Evolutionary conservation across 2,329 filamentous ascomycete species (phyloP).

Genomic region (Xylariaceae sp.): DNA sequence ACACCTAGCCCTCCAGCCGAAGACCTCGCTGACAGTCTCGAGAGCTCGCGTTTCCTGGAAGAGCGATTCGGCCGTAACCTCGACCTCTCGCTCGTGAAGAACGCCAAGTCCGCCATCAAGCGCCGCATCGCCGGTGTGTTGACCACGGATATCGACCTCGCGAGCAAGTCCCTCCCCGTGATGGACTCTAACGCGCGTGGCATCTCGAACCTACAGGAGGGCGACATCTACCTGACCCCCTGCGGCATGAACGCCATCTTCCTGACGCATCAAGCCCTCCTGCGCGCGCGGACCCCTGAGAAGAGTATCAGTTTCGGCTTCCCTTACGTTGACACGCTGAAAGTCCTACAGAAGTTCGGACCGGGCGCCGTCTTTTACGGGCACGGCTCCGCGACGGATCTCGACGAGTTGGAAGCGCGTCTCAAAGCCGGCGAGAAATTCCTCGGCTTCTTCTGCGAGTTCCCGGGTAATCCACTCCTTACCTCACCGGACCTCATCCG

Average conservation of each 20-base stretch:
- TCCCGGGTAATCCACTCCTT: slow-evolving; percentile 86
- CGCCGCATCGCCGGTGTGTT: slow-evolving; percentile 85
- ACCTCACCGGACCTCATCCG: slow-evolving; percentile 76
- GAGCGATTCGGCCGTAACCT: slow-evolving; percentile 92
- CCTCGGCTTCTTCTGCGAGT: slow-evolving; percentile 86
- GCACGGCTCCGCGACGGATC: slow-evolving; percentile 65
- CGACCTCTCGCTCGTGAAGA: slow-evolving; percentile 68
- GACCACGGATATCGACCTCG: slow-evolving; percentile 63
- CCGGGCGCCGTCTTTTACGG: slow-evolving; percentile 87
- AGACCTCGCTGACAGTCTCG: slow-evolving; percentile 44
- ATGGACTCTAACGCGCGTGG: slow-evolving; percentile 48
- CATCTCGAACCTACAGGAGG: slow-evolving; percentile 64
- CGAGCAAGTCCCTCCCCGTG: slow-evolving; percentile 46
- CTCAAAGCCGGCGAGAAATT: slow-evolving; percentile 69
- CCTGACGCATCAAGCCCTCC: slow-evolving; percentile 71
- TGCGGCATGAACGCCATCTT: slow-evolving; percentile 95
- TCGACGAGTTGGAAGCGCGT: slow-evolving; percentile 75
- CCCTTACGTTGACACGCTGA: slow-evolving; percentile 93
- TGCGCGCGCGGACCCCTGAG: slow-evolving; percentile 56
- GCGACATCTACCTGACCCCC: slow-evolving; percentile 84
- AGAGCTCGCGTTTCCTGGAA: slow-evolving; percentile 79
- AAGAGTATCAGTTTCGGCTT: slow-evolving; percentile 95
- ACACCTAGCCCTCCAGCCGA: slow-evolving; percentile 19
- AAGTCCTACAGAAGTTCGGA: slow-evolving; percentile 91
- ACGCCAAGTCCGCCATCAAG: slow-evolving; percentile 80